These are phyloP conservation scores for Magnusiomyces sp. DNA, from an alignment of 1,139 yeast species.

Conservation along the genomic window DNA sequence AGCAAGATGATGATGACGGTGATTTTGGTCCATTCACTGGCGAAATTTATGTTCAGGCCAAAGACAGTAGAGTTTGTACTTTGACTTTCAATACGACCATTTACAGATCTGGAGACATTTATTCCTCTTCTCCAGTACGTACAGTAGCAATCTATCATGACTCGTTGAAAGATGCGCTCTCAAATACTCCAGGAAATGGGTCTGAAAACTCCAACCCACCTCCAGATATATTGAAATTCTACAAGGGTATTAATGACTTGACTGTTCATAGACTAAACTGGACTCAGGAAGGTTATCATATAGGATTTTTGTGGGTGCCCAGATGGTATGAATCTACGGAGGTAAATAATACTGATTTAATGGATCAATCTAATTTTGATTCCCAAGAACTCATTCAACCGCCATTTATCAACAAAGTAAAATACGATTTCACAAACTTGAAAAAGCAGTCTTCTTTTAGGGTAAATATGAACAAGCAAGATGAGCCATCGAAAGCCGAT, in stretches of 20 bases:
- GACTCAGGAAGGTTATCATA: slow-evolving; percentile 43
- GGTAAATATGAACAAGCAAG: neutral
- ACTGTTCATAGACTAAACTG: slow-evolving; percentile 59
- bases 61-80: slow-evolving; percentile 56
- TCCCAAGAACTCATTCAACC: no score
- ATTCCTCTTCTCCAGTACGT: slow-evolving; percentile 49
- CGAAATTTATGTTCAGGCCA: slow-evolving; percentile 48
- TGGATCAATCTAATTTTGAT: no score
- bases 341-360: no score
- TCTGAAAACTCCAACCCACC: neutral
- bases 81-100: slow-evolving; percentile 46
- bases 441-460: no score
- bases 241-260: slow-evolving; percentile 51
- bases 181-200: slow-evolving; percentile 6
- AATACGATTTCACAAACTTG: no score
- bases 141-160: slow-evolving; percentile 45
- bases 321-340: slow-evolving; percentile 38
- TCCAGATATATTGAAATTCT: slow-evolving; percentile 19
- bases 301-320: slow-evolving; percentile 77
- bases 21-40: slow-evolving; percentile 58
- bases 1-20: slow-evolving; percentile 13
- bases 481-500: slow-evolving; percentile 4
- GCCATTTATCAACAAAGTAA: no score
- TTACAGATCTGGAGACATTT: slow-evolving; percentile 26
- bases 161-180: neutral